These are phyloP conservation scores for Chlorophyllum brunneum DNA, from an alignment of 768 basidiomycete species.

Conservation along the genomic window DNA sequence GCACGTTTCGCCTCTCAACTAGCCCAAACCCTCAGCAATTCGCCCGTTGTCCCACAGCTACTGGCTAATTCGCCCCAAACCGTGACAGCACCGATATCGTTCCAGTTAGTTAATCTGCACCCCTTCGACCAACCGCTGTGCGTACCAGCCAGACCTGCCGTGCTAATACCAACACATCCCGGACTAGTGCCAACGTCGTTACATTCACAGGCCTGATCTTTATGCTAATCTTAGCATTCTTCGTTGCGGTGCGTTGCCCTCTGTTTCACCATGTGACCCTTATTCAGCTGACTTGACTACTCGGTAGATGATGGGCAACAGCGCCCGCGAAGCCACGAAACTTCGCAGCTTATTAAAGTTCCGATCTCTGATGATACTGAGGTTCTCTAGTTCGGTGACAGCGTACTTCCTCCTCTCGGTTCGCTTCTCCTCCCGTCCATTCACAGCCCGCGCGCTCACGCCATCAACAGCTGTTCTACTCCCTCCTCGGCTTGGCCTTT, in stretches of 20 bases:
- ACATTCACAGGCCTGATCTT: conserved; percentile 55
- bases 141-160: conserved; percentile 15
- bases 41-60: conserved; percentile 28
- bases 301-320: conserved; percentile 26
- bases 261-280: background rate
- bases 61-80: conserved; percentile 45
- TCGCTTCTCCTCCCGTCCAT: background rate
- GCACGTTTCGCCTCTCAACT: conserved; percentile 29
- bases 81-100: conserved; percentile 45
- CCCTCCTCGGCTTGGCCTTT: conserved; percentile 56
- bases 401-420: conserved; percentile 38
- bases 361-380: conserved; percentile 26
- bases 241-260: conserved; percentile 32
- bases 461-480: conserved; percentile 44
- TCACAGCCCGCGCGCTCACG: background rate
- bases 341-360: conserved; percentile 24
- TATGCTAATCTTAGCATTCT: conserved; percentile 42
- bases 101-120: conserved; percentile 42
- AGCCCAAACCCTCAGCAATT: conserved; percentile 24
- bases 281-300: background rate
- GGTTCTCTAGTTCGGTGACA: conserved; percentile 25
- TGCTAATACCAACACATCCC: background rate
- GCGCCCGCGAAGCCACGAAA: conserved; percentile 27
- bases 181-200: conserved; percentile 43
- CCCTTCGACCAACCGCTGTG: conserved; percentile 62